Evolutionary conservation across 2,329 filamentous ascomycete genomes (phyloP).

Genomic region (Colletotrichum melonis): DNA sequence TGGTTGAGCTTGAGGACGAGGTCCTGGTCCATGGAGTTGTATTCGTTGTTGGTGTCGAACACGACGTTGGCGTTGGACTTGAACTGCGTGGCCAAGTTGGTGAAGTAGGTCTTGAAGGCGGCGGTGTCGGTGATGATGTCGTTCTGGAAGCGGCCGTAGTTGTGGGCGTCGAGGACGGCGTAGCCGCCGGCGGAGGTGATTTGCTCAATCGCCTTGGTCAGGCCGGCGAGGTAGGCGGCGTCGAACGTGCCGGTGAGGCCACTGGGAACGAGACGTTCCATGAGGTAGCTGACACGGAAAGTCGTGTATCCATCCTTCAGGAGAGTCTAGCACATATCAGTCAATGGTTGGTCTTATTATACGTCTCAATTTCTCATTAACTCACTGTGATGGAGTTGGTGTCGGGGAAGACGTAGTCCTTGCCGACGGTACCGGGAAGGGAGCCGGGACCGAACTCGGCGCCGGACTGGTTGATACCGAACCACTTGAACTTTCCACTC

Average conservation of each 20-base stretch:
- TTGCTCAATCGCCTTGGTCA: conserved; percentile 42
- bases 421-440: conserved; percentile 68
- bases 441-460: conserved; percentile 72
- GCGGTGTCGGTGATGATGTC: conserved; percentile 59
- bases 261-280: conserved; percentile 64
- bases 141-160: conserved; percentile 61
- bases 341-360: not conserved
- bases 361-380: not conserved
- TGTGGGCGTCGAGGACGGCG: conserved; percentile 65
- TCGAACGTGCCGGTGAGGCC: conserved; percentile 54
- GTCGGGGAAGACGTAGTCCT: conserved; percentile 72
- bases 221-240: conserved; percentile 53
- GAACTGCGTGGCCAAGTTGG: conserved; percentile 60
- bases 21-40: conserved; percentile 65
- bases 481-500: conserved; percentile 49
- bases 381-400: conserved; percentile 54
- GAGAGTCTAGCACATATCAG: conserved; percentile 49
- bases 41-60: conserved; percentile 72
- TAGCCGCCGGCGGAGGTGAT: conserved; percentile 49
- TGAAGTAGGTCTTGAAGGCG: conserved; percentile 64
- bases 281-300: conserved; percentile 66
- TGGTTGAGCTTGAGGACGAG: conserved; percentile 68
- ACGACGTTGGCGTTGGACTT: conserved; percentile 61
- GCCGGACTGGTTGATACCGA: conserved; percentile 60
- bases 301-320: conserved; percentile 65